Evolutionary conservation across 768 basidiomycete genomes (phyloP), one percentile per base, ranked within the genome.

Genomic region (Inosperma sp.): DNA sequence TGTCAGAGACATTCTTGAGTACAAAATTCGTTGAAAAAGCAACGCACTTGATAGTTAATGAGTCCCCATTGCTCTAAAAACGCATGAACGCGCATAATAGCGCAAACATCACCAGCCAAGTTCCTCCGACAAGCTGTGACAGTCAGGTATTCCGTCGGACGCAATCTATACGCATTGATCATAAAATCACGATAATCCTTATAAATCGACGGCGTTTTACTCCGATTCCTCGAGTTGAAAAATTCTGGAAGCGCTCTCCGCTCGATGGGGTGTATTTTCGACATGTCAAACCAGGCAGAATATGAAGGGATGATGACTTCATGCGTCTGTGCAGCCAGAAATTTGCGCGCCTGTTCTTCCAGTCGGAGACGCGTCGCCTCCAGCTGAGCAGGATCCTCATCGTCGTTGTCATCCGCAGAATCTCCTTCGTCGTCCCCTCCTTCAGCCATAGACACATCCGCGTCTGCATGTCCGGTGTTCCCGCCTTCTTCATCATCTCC

Each of bases 171-270:
- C 1, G 96, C 93, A 72, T 99, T 97, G 67, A 99, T 83, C 95
- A 99, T 99, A 60, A 99, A 99, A 75, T 99, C 95, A 53, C 96
- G 84, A 63, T 99, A 99, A 66, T 99, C 95, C 68, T 98, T 98
- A 76, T 98, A 99, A 55, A 97, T 93, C 16, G 89, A 78, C 0
- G 96, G 95, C 2, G 95, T 96, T 72, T 99, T 99, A 55, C 85
- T 88, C 49, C 94, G 73, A 67, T 98, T 97, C 47, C 92, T 79
- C 37, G 88, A 89, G 65, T 92, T 93, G 81, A 99, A 99, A 77
- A 98, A 99, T 69, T 99, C 96, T 27, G 96, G 96, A 23, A 99
- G 75, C 1, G 92, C 88, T 56, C 91, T 83, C 39, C 84, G 81
- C 68, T 99, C 96, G 54, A 98, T 87, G 8, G 88, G 81, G 61